These are phyloP conservation scores for Teunomyces gatunensis DNA, from an alignment of 805 yeast genomes.

Conservation along the genomic window DNA sequence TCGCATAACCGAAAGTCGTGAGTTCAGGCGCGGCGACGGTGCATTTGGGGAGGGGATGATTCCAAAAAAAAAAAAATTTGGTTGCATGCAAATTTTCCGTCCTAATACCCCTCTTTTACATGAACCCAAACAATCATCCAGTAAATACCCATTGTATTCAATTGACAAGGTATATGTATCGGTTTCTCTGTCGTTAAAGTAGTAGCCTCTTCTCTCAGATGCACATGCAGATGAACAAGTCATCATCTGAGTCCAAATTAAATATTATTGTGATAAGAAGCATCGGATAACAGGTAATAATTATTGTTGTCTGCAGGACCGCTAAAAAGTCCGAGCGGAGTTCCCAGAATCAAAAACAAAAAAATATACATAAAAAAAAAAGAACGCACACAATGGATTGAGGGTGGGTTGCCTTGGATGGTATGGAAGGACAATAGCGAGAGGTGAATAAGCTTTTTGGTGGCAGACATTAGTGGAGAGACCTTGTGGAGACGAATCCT, in stretches of 20 bases:
- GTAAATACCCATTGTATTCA: too few relatives aligned
- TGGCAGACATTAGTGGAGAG: background rate
- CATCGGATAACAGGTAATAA: background rate
- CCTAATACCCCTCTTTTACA: constrained; percentile 1
- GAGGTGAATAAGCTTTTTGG: background rate
- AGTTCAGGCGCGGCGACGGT: background rate
- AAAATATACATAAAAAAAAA: background rate
- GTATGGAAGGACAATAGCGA: background rate
- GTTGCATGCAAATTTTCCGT: constrained; percentile 4
- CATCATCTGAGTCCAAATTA: background rate
- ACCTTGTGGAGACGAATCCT: background rate
- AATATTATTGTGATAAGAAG: background rate
- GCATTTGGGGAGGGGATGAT: background rate
- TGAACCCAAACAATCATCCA: background rate
- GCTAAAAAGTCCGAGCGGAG: constrained; percentile 2
- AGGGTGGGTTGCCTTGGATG: background rate
- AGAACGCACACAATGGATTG: too few relatives aligned
- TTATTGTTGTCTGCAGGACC: background rate
- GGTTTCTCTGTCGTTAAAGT: background rate
- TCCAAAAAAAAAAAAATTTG: background rate
- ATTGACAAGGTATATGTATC: background rate
- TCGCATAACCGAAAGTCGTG: background rate
- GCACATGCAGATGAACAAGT: too few relatives aligned
- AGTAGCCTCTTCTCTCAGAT: background rate
- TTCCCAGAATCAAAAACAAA: background rate